Base-by-base conservation (phyloP, 805 yeast species). In the Scheffersomyces spartinae region DNA sequence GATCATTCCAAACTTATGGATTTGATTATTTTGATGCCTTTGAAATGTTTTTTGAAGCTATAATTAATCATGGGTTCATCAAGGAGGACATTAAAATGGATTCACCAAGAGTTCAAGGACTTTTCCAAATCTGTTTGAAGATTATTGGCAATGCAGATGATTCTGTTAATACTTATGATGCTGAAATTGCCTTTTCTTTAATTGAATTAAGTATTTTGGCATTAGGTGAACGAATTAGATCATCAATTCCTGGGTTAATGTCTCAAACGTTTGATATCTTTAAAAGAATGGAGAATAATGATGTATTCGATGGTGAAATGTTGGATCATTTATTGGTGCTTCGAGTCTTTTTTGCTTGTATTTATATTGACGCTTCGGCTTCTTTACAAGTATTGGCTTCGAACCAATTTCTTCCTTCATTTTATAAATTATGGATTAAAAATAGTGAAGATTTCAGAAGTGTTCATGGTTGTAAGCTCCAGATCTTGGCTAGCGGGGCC, bases 1-100 rank as follows among this genome's bases (percentile, higher is more conserved):
- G 63, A 17, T 57, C 74, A 1, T 73, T 71, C 44, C 72, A 69
- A 35, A 67, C 72, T 1, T 73, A 67, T 41, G 79, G 77, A 1
- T 49, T 53, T 36, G 79, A 73, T 36, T 73, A 62, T 43, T 68
- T 71, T 40, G 76, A 70, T 39, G 53, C 56, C 11, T 72, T 67
- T 43, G 56, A 60, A 24, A 64, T 72, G n/a, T 70, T 68, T 42
- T 68, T 71, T 34, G 76, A 72, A 42, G 59, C 65, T 18, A 51
- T 72, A 15, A 63, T 71, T 3, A 54, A 61, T 25, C 51, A 55
- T 34, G 78, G 78, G 1, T 73, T 73, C 45, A 40, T 41, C 13
- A 51, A 41, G 40, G 43, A 32, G 19, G 40, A 40, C 12, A 29
- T 52, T 13, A 48, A 61, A 3, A 55, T 51, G 47, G 66, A 52